Percentiles rank a stretch among this genome's conserved stretches.
Evolutionary conservation across 2,329 filamentous ascomycete genomes (phyloP).

Genomic region (Aspergillus clavatus): DNA sequence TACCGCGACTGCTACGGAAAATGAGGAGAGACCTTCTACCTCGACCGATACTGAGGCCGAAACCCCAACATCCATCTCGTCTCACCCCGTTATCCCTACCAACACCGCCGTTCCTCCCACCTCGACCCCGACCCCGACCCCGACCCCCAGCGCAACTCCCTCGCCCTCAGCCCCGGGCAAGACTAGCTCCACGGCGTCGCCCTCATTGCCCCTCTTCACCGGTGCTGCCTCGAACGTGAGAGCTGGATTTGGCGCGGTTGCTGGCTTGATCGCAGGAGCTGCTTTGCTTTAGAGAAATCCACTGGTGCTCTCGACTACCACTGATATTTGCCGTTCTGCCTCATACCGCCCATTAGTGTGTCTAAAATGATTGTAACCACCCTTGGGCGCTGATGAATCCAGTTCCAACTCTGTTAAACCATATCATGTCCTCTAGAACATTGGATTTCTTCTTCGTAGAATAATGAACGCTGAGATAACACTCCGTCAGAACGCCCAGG

Average conservation of each 20-base stretch:
- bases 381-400: too few species aligned
- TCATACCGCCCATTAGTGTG: too few species aligned
- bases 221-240: conserved; percentile 3
- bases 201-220: conserved; percentile 1
- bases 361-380: too few species aligned
- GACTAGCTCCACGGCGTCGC: neutral
- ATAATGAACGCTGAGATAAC: too few species aligned
- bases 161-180: neutral
- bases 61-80: neutral
- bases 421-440: too few species aligned
- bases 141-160: neutral
- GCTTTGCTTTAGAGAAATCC: conserved; percentile 1
- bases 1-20: neutral
- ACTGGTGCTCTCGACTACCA: too few species aligned
- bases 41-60: neutral
- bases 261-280: conserved; percentile 3
- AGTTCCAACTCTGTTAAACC: too few species aligned
- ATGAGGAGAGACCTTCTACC: neutral
- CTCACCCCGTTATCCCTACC: too few species aligned
- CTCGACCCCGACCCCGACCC: neutral
- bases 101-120: too few species aligned
- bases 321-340: too few species aligned
- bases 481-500: too few species aligned
- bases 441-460: too few species aligned
- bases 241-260: conserved; percentile 1